Percentiles rank a stretch among this genome's conserved stretches.
phyloP scores from a whole-genome alignment of 139 green algal genomes.

The Astrephomene gubernaculifera region DNA sequence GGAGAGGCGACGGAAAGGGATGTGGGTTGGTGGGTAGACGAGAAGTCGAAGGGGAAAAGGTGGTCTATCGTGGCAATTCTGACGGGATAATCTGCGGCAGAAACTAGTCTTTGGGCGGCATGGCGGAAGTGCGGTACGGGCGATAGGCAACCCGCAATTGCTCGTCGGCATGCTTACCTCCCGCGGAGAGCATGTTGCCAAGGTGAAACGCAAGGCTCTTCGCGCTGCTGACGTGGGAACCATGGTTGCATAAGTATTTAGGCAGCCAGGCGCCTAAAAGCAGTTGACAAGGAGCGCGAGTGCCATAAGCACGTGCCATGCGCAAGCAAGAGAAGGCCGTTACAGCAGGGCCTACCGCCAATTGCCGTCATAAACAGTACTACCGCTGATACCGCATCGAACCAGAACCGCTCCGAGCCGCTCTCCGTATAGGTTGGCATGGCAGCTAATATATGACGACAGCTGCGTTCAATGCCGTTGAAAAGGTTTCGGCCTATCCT shows the following conservation, averaged over 20 bases:
- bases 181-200: conserved; percentile 85
- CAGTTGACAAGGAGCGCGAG: neutral
- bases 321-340: neutral
- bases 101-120: no score
- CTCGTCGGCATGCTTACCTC: conserved; percentile 56
- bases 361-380: conserved; percentile 56
- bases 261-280: conserved; percentile 57
- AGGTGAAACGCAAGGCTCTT: conserved; percentile 76
- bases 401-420: conserved; percentile 38
- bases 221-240: neutral
- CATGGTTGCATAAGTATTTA: conserved; percentile 41
- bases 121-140: neutral
- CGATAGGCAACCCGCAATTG: neutral
- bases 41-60: no score
- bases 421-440: neutral
- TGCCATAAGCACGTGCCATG: neutral
- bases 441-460: no score
- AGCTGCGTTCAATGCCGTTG: no score
- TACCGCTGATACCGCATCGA: conserved; percentile 53
- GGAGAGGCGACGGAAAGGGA: neutral
- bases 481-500: no score
- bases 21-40: no score
- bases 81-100: no score
- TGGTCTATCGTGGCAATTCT: no score
- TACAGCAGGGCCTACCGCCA: conserved; percentile 39